Base-by-base conservation (phyloP, 2,329 filamentous ascomycete species). In the Pyrenochaeta sp. region DNA sequence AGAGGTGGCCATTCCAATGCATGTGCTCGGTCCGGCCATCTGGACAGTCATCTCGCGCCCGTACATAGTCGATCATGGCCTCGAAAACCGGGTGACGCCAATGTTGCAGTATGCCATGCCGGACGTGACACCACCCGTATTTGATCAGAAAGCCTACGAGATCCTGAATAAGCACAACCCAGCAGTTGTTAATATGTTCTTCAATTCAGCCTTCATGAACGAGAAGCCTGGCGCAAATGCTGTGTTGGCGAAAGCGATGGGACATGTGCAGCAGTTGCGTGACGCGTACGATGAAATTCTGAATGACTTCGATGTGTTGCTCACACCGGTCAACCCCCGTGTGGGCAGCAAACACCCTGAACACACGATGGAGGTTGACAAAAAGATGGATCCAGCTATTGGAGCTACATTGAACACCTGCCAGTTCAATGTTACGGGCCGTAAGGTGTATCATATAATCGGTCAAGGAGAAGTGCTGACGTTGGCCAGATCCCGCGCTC, bases 371-470 rank as follows among this genome's bases (percentile, higher is more conserved):
- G 68, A 62, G 30, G 72, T 80, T 2, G 72, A 74, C 58, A 79
- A 81, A 13, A 80, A 81, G 64, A 75, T 81, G 52, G 75, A 76
- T 48, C 73, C 78, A 5, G 78, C 80, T 1, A 77, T 85, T 39
- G 81, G 81, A 2, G 77, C 80, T 9, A 80, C 78, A 8, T 71
- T 77, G 56, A 83, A 77, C 54, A 77, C 82, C 0, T 77, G 75
- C 32, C 77, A 79, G 3, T 85, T 85, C 65, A 84, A 85, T 71
- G 66, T 81, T 4, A 84, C 82, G 1, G 83, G 82, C 0, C 82
- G 59, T 66, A 48, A 57, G 19, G 62, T 61, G 19, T 22, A 5
- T 24, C 39, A 39, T 15, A 40, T 2, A 15, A 19, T 6, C 15
- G 36, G 13, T 7, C 9, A 13, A 44, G 22, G 8, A n/a, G 4